These are phyloP conservation scores for Sporothrix schenckii DNA, from an alignment of 2,329 filamentous ascomycete genomes.

Conservation along the genomic window DNA sequence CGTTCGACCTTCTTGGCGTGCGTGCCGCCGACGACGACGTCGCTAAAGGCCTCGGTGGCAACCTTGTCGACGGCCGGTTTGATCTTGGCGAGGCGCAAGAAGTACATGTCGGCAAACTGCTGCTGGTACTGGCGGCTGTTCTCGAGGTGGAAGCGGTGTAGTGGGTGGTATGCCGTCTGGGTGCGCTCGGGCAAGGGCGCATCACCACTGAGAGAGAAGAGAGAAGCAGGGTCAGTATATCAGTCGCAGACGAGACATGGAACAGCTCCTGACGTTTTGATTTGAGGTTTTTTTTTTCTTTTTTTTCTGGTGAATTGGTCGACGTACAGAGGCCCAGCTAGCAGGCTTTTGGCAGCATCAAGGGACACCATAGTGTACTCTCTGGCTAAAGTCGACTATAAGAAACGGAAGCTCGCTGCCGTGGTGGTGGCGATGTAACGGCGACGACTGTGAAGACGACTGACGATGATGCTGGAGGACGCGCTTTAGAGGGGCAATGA, in stretches of 20 bases:
- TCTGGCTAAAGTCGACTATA: background rate
- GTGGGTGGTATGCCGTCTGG: constrained; percentile 68
- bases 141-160: constrained; percentile 73
- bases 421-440: constrained; percentile 1
- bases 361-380: constrained; percentile 48
- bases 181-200: constrained; percentile 51
- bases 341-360: constrained; percentile 50
- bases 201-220: constrained; percentile 41
- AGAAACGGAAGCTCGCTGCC: background rate
- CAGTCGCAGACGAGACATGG: background rate
- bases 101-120: constrained; percentile 98
- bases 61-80: constrained; percentile 79
- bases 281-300: background rate
- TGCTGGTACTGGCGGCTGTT: constrained; percentile 79
- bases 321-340: constrained; percentile 55
- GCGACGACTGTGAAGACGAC: background rate
- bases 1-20: constrained; percentile 75
- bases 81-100: constrained; percentile 82
- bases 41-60: constrained; percentile 75
- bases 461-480: constrained; percentile 10
- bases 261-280: background rate
- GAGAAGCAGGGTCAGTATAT: background rate
- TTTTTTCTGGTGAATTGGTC: background rate
- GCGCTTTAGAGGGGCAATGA: constrained; percentile 25
- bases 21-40: constrained; percentile 75